Conservation (phyloP, 805 yeast species). For the Teunomyces panamensis region DNA sequence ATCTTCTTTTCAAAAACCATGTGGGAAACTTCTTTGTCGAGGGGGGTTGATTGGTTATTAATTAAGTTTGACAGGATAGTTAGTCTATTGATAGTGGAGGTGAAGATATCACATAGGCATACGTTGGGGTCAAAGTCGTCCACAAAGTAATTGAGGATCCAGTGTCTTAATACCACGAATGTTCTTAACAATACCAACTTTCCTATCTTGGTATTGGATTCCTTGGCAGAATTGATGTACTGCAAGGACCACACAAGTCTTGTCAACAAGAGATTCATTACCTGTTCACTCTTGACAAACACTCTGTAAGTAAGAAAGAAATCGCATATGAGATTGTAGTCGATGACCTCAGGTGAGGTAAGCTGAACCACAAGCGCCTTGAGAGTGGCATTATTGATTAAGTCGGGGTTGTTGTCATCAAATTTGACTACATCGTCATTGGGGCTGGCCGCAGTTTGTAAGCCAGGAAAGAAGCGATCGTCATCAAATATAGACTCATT, state of each 20-base stretch:
- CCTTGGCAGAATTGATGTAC: conserved; percentile 28
- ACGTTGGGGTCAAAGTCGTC: conserved; percentile 59
- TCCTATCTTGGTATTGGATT: conserved; percentile 45
- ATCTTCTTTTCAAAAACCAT: conserved; percentile 37
- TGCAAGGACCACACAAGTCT: conserved; percentile 73
- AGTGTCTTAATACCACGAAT: conserved; percentile 83
- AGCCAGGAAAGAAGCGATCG: conserved; percentile 30
- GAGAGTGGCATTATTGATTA: conserved; percentile 37
- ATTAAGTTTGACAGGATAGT: conserved; percentile 30
- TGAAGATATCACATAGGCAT: conserved; percentile 41
- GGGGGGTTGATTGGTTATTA: conserved; percentile 5
- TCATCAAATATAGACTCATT: conserved; percentile 39
- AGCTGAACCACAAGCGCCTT: conserved; percentile 54
- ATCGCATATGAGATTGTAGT: conserved; percentile 77
- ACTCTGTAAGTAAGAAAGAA: conserved; percentile 81
- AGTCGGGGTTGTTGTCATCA: conserved; percentile 30
- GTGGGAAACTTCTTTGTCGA: conserved; percentile 4
- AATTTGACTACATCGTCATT: conserved; percentile 28
- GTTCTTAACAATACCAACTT: conserved; percentile 72
- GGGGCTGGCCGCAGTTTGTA: conserved; percentile 15
- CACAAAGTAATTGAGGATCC: conserved; percentile 83
- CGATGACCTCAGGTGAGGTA: conserved; percentile 71
- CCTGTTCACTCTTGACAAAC: conserved; percentile 55
- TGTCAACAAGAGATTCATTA: conserved; percentile 59
- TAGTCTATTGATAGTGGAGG: conserved; percentile 45